Percentiles rank a stretch among this genome's conserved stretches.
These are phyloP conservation scores for Yarrowia sp. DNA, from an alignment of 805 yeast species.

Conservation along the genomic window DNA sequence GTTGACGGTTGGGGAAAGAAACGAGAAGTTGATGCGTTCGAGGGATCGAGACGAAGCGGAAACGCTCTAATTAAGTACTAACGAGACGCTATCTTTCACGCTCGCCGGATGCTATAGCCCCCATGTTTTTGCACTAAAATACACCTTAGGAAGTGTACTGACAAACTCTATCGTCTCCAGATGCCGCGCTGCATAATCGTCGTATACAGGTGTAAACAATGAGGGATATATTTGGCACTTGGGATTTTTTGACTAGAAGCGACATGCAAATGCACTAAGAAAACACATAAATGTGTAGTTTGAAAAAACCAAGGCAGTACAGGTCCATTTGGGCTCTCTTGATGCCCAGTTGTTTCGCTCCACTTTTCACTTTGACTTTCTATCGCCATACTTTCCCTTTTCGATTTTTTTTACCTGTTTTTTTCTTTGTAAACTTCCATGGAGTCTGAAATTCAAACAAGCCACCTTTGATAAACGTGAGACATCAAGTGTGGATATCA, in stretches of 20 bases:
- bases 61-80: neutral
- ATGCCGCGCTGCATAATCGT: conserved; percentile 18
- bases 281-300: too few relatives aligned
- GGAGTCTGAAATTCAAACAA: neutral
- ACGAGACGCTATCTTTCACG: neutral
- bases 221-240: conserved; percentile 16
- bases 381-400: neutral
- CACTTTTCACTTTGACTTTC: neutral
- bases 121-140: neutral
- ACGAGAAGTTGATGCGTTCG: neutral
- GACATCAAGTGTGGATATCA: neutral
- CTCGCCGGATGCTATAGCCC: neutral
- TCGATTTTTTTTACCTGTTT: neutral
- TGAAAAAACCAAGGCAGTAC: too few relatives aligned
- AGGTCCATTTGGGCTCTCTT: too few relatives aligned
- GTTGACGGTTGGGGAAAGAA: neutral
- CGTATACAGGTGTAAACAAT: neutral
- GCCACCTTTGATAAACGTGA: neutral
- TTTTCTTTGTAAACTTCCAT: too few relatives aligned
- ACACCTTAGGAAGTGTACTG: neutral
- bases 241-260: too few relatives aligned
- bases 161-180: neutral
- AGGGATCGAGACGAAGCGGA: neutral
- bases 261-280: too few relatives aligned
- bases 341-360: neutral